Conservation (phyloP, 768 basidiomycete species). For the Porphyrellus cyaneotinctus region DNA sequence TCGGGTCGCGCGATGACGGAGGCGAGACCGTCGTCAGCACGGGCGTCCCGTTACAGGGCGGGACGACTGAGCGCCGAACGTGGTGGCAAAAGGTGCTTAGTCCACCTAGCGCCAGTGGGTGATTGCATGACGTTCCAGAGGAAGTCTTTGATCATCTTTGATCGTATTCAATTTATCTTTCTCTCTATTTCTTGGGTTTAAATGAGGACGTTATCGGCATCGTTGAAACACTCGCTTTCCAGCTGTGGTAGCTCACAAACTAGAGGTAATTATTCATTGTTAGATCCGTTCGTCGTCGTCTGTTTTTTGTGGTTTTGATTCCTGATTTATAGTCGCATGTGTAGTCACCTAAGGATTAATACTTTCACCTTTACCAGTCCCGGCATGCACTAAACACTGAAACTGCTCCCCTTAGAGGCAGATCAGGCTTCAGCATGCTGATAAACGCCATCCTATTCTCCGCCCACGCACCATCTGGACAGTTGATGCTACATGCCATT, state of each 20-base stretch:
- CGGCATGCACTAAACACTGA: too few relatives aligned
- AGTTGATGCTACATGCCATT: too few relatives aligned
- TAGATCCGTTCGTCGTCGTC: background rate
- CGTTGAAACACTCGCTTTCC: background rate
- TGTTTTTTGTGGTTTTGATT: too few relatives aligned
- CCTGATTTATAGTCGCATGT: too few relatives aligned
- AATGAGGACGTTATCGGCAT: background rate
- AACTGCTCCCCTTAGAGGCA: too few relatives aligned
- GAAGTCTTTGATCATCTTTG: background rate
- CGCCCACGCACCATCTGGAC: too few relatives aligned
- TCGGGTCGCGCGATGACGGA: background rate
- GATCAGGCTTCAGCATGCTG: too few relatives aligned
- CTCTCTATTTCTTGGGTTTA: background rate
- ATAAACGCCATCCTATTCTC: too few relatives aligned
- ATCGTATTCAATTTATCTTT: background rate
- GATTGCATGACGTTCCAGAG: background rate
- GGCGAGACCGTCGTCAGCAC: conserved; percentile 1
- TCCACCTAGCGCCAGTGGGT: conserved; percentile 5
- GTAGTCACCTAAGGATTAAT: too few relatives aligned
- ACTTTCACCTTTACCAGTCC: too few relatives aligned
- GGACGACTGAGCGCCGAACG: conserved; percentile 19
- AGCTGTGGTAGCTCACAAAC: background rate
- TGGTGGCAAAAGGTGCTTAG: conserved; percentile 33
- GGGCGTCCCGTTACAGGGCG: background rate
- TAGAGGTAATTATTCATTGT: background rate